phyloP scores from a whole-genome alignment of 2,329 filamentous ascomycete genomes.

The Whalleya microplaca region DNA sequence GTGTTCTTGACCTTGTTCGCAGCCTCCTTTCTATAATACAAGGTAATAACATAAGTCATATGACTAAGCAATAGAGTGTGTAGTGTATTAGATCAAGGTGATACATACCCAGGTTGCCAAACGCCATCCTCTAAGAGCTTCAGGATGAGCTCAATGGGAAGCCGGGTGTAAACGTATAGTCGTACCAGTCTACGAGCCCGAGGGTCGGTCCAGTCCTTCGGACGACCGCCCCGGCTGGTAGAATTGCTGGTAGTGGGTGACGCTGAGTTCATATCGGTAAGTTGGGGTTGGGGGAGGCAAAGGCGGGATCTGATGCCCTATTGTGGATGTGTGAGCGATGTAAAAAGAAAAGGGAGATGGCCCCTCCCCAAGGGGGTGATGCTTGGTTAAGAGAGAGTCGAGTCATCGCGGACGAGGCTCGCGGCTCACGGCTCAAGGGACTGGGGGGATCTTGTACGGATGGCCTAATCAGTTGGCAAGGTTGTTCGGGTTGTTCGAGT shows the following conservation, averaged over 20 bases:
- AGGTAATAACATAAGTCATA: constrained; percentile 11
- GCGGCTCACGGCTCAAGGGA: constrained; percentile 20
- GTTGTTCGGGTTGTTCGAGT: background rate
- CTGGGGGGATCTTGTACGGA: constrained; percentile 17
- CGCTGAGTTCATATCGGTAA: constrained; percentile 30
- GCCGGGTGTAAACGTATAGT: constrained; percentile 60
- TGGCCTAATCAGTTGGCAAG: constrained; percentile 8
- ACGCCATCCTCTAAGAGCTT: constrained; percentile 50
- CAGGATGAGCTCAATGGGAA: constrained; percentile 55
- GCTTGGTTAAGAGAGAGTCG: constrained; percentile 13
- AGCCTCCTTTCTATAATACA: constrained; percentile 55
- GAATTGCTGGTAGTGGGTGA: constrained; percentile 34
- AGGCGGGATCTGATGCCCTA: background rate
- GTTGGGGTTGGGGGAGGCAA: background rate
- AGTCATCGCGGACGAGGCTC: constrained; percentile 19
- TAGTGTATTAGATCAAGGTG: background rate
- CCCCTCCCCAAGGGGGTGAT: constrained; percentile 7
- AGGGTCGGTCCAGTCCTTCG: constrained; percentile 58
- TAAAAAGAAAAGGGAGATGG: constrained; percentile 12
- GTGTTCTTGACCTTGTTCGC: constrained; percentile 61
- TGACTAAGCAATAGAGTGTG: background rate
- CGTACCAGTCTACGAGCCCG: constrained; percentile 57
- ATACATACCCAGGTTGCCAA: constrained; percentile 50
- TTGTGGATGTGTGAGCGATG: background rate
- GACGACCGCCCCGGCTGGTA: constrained; percentile 49